Evolutionary conservation across 345 rosid genomes (phyloP).

Genomic region (Angophora floribunda): DNA sequence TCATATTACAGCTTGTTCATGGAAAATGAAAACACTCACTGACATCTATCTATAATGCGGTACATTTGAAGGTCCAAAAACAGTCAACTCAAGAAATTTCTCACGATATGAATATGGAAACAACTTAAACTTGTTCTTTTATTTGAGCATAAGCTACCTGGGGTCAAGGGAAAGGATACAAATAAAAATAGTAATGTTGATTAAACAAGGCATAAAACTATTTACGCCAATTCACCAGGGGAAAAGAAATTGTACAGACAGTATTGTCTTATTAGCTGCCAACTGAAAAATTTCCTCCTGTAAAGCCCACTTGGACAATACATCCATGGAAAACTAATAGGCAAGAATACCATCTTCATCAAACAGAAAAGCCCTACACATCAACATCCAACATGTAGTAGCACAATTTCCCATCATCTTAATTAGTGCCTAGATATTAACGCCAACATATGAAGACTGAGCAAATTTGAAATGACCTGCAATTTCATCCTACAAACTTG

Average conservation of each 20-base stretch:
- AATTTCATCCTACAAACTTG: conserved; percentile 36
- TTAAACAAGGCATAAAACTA: neutral
- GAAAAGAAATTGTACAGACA: neutral
- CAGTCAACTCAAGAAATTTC: neutral
- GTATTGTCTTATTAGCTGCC: neutral
- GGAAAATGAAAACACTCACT: neutral
- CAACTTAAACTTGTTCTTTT: neutral
- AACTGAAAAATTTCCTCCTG: neutral
- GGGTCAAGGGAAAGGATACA: neutral
- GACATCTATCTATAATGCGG: neutral
- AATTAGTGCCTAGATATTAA: neutral
- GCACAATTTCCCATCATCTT: neutral
- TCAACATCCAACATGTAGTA: neutral
- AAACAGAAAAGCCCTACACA: neutral
- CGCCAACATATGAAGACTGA: neutral
- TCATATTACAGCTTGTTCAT: neutral
- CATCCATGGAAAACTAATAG: neutral
- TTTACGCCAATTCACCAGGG: neutral
- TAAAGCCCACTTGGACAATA: neutral
- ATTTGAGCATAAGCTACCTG: neutral
- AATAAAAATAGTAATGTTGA: neutral
- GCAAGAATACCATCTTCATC: neutral
- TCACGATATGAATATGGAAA: neutral
- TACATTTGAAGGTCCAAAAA: neutral
- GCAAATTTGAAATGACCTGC: conserved; percentile 27